A percentile compares a stretch with the other conserved stretches of the same genome.
Conservation (phyloP, 768 basidiomycete genomes). For the Pholiota molesta region DNA sequence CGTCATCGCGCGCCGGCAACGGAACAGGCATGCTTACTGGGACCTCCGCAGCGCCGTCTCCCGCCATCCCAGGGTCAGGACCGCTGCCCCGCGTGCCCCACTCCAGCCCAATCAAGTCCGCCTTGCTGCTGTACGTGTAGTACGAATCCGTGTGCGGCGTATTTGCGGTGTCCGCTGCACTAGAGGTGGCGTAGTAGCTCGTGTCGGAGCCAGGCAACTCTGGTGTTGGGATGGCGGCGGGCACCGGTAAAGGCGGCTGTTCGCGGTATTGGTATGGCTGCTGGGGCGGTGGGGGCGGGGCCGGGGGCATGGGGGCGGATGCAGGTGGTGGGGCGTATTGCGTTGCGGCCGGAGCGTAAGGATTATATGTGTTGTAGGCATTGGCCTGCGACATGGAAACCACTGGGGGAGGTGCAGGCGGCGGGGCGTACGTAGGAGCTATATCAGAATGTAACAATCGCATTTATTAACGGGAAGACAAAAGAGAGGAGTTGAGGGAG, state of each 20-base stretch:
- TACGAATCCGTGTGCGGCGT: not conserved
- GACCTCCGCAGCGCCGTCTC: not conserved
- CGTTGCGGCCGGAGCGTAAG: not conserved
- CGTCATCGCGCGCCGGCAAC: not conserved
- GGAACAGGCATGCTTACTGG: not conserved
- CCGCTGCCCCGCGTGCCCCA: not conserved
- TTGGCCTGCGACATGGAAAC: not conserved
- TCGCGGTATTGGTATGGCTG: not conserved
- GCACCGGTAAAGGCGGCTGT: not conserved
- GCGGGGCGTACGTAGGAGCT: not conserved
- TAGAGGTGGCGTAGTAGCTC: not conserved
- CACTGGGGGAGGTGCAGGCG: not conserved
- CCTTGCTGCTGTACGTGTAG: not conserved
- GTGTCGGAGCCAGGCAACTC: not conserved
- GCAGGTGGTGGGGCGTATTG: not conserved
- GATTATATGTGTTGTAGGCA: not conserved
- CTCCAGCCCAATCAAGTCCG: not conserved
- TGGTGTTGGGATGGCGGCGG: not conserved
- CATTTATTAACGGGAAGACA: no score
- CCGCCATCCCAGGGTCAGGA: no score
- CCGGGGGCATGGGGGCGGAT: not conserved
- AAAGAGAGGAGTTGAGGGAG: not conserved
- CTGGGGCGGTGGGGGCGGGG: not conserved
- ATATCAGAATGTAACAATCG: not conserved
- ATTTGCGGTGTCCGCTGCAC: no score